Evolutionary conservation across 768 basidiomycete species (phyloP).

Genomic region (Mycena kentingensis): DNA sequence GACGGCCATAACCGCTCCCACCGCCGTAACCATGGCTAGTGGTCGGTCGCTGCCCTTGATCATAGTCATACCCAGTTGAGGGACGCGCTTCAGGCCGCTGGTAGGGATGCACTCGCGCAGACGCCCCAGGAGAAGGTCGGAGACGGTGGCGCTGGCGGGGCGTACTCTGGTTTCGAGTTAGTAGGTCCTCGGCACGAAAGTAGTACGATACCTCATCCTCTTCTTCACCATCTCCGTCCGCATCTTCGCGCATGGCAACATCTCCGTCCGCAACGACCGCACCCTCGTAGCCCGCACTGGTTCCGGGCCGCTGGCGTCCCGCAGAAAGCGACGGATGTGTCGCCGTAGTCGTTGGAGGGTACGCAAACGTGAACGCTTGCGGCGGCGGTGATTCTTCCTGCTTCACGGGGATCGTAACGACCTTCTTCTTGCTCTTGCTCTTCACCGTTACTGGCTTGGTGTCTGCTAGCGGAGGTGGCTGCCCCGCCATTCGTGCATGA

Average conservation of each 20-base stretch:
- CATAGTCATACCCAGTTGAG: neutral
- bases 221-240: neutral
- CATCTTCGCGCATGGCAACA: neutral
- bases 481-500: neutral
- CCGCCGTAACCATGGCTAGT: neutral
- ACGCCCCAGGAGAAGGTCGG: neutral
- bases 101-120: neutral
- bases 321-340: neutral
- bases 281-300: neutral
- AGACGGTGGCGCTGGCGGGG: neutral
- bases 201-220: neutral
- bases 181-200: neutral
- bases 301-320: neutral
- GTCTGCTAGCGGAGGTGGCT: neutral
- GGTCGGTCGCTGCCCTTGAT: neutral
- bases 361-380: neutral
- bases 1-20: no score
- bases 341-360: neutral
- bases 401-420: no score
- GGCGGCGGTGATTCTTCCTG: neutral
- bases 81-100: neutral
- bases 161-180: neutral
- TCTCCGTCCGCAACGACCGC: neutral
- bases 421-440: neutral
- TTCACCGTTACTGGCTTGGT: neutral